Evolutionary conservation across 495 filamentous ascomycete species (phyloP).

Genomic region (Jackrogersella minutella): DNA sequence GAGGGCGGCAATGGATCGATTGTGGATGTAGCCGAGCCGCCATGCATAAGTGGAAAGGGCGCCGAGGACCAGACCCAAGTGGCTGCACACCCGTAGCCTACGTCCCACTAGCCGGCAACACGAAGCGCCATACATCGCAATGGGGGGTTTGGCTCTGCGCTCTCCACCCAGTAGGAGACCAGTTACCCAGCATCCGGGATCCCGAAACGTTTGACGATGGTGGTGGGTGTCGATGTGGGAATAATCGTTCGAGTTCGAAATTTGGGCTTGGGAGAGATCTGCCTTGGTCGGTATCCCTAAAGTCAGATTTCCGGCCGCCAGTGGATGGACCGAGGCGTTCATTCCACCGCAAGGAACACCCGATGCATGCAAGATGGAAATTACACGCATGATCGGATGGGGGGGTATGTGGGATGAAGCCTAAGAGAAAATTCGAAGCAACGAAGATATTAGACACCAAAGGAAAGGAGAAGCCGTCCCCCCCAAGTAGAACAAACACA

Average conservation of each 20-base stretch:
- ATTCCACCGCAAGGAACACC: slow-evolving; percentile 28
- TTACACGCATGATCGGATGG: slow-evolving; percentile 22
- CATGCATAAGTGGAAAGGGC: slow-evolving; percentile 32
- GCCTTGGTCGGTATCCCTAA: background rate
- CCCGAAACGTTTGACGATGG: slow-evolving; percentile 9
- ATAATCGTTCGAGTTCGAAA: slow-evolving; percentile 10
- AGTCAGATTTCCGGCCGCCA: slow-evolving; percentile 1
- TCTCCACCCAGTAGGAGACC: slow-evolving; percentile 22
- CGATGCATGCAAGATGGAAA: slow-evolving; percentile 40
- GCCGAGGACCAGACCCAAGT: slow-evolving; percentile 16
- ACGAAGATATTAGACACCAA: slow-evolving; percentile 17
- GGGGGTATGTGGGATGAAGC: background rate
- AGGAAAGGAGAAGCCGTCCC: background rate
- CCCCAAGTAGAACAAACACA: background rate
- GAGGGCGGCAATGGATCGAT: slow-evolving; percentile 32
- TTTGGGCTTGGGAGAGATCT: slow-evolving; percentile 11
- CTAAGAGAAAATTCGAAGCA: slow-evolving; percentile 17
- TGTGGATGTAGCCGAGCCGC: slow-evolving; percentile 32
- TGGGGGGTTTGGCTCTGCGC: background rate
- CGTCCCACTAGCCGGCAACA: slow-evolving; percentile 37
- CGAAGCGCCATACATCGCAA: slow-evolving; percentile 41
- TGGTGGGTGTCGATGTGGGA: background rate
- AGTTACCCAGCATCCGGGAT: slow-evolving; percentile 22
- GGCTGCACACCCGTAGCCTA: slow-evolving; percentile 17
- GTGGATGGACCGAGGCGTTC: slow-evolving; percentile 30